phyloP scores from a whole-genome alignment of 1,284 basidiomycete species.

The Microbotryum intermedium region DNA sequence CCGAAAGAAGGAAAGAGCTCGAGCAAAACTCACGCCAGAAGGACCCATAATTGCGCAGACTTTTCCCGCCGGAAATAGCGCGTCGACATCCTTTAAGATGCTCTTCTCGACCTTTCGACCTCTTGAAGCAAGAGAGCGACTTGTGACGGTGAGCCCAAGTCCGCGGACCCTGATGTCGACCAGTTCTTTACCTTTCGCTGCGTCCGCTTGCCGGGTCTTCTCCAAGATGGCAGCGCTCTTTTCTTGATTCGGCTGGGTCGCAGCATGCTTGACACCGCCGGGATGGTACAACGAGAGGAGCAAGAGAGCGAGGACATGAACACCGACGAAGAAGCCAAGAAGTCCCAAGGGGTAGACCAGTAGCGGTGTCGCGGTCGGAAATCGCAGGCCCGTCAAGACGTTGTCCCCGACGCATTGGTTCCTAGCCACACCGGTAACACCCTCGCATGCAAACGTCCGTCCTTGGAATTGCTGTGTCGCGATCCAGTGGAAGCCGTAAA shows the following conservation, averaged over 20 bases:
- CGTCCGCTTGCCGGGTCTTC: neutral
- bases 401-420: slow-evolving; percentile 44
- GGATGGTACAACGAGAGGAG: slow-evolving; percentile 39
- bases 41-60: slow-evolving; percentile 44
- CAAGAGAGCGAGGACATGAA: slow-evolving; percentile 38
- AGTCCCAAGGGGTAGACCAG: slow-evolving; percentile 42
- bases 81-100: slow-evolving; percentile 44
- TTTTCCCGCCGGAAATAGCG: slow-evolving; percentile 44
- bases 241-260: slow-evolving; percentile 16
- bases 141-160: slow-evolving; percentile 27
- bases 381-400: slow-evolving; percentile 40
- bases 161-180: slow-evolving; percentile 17
- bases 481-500: slow-evolving; percentile 38
- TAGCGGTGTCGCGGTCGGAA: slow-evolving; percentile 37
- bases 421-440: slow-evolving; percentile 36
- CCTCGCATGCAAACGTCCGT: slow-evolving; percentile 40
- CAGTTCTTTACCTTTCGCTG: neutral
- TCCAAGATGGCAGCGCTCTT: too few species aligned
- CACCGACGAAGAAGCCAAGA: slow-evolving; percentile 38
- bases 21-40: slow-evolving; percentile 7
- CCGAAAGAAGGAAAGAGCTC: neutral
- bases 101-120: slow-evolving; percentile 29
- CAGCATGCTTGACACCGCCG: slow-evolving; percentile 44
- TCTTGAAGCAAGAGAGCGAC: neutral
- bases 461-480: slow-evolving; percentile 40